Conservation (phyloP, 2,329 filamentous ascomycete species). For the Colletotrichum tofieldiae region DNA sequence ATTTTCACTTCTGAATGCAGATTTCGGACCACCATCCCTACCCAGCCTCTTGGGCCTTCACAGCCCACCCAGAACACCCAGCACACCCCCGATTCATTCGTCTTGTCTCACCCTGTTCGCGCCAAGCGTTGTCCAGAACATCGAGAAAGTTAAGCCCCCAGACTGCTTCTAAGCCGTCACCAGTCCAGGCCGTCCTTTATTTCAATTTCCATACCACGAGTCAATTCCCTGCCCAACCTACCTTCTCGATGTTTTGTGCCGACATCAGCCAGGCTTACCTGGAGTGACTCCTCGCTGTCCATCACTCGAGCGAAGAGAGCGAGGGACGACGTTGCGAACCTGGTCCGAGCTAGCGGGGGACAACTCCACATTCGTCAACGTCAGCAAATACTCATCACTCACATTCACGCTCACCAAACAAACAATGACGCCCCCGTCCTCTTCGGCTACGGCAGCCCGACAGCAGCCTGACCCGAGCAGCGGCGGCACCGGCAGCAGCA, state of each 20-base stretch:
- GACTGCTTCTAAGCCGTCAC: not conserved
- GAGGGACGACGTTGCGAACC: not conserved
- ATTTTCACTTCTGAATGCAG: slow-evolving; percentile 11
- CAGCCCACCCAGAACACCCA: not conserved
- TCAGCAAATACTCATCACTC: slow-evolving; percentile 28
- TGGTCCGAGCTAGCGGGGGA: slow-evolving; percentile 14
- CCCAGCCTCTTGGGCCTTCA: not conserved
- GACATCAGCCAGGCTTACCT: slow-evolving; percentile 17
- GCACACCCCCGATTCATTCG: not conserved
- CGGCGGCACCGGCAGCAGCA: slow-evolving; percentile 21
- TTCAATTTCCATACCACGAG: not conserved
- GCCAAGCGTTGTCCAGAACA: not conserved
- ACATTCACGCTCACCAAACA: not conserved
- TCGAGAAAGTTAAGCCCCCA: not conserved
- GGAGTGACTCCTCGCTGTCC: slow-evolving; percentile 5
- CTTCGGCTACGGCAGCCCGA: slow-evolving; percentile 9
- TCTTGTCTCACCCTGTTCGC: not conserved
- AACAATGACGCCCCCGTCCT: slow-evolving; percentile 34
- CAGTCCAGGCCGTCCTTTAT: not conserved
- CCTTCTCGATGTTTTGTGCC: slow-evolving; percentile 23
- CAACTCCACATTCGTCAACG: slow-evolving; percentile 30
- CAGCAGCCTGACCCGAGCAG: slow-evolving; percentile 16
- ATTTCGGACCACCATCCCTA: not conserved
- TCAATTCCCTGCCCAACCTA: not conserved
- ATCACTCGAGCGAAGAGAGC: not conserved